These are phyloP conservation scores for Talaromyces amestolkiae DNA, from an alignment of 2,329 filamentous ascomycete species.

Conservation along the genomic window DNA sequence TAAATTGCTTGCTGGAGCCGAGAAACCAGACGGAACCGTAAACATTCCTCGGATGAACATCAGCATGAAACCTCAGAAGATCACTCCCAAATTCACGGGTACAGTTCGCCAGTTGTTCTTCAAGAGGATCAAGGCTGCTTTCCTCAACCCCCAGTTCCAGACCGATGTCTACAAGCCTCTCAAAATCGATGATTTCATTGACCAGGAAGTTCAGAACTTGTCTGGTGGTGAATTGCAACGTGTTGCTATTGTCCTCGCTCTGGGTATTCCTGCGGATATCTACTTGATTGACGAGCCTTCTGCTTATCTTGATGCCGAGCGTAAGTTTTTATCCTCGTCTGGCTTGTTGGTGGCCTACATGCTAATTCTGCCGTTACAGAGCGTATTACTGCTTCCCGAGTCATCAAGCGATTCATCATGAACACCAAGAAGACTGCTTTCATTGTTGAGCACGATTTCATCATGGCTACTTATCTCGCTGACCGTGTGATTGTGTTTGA, in stretches of 20 bases:
- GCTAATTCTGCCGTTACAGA: conserved; percentile 39
- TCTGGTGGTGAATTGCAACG: conserved; percentile 99
- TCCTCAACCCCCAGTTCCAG: conserved; percentile 97
- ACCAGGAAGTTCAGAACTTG: conserved; percentile 98
- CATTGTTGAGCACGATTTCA: conserved; percentile 99
- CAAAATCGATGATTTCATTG: conserved; percentile 97
- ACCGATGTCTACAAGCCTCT: conserved; percentile 99
- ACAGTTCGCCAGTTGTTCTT: conserved; percentile 98
- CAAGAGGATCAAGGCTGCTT: conserved; percentile 98
- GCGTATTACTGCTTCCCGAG: conserved; percentile 92
- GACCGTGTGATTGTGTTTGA: conserved; percentile 99
- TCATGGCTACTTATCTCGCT: conserved; percentile 81
- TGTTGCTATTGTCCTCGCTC: conserved; percentile 95
- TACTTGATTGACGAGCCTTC: conserved; percentile 98
- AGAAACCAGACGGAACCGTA: conserved; percentile 80
- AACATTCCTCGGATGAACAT: conserved; percentile 92
- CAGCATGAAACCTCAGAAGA: conserved; percentile 99
- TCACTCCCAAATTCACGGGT: conserved; percentile 95
- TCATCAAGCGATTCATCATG: conserved; percentile 99
- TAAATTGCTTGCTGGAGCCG: conserved; percentile 85
- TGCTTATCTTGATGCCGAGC: conserved; percentile 96
- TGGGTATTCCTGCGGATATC: conserved; percentile 93
- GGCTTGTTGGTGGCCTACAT: background rate
- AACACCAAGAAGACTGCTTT: conserved; percentile 99
- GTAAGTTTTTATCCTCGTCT: conserved; percentile 1